These are phyloP conservation scores for Yamadazyma olivae DNA, from an alignment of 805 yeast species.

Conservation along the genomic window DNA sequence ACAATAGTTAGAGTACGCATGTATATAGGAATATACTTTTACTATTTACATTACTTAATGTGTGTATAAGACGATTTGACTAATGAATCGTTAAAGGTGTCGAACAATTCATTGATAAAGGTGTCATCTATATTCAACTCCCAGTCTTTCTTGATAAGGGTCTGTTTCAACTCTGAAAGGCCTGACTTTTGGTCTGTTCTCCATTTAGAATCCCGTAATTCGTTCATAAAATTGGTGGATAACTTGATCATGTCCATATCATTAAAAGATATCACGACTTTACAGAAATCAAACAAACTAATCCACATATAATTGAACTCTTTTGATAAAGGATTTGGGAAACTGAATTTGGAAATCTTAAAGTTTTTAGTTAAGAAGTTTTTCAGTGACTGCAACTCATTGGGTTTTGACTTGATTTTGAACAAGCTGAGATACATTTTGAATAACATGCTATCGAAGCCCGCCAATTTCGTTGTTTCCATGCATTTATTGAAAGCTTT, in stretches of 20 bases:
- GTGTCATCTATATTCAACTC: slow-evolving; percentile 3
- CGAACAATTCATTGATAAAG: slow-evolving; percentile 9
- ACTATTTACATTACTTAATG: slow-evolving; percentile 3
- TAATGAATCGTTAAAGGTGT: slow-evolving; percentile 11
- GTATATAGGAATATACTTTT: not conserved
- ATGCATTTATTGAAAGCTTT: slow-evolving; percentile 24
- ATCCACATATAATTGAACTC: slow-evolving; percentile 8
- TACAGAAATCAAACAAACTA: slow-evolving; percentile 14
- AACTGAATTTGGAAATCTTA: slow-evolving; percentile 24
- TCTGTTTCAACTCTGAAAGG: slow-evolving; percentile 9
- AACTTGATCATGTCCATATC: slow-evolving; percentile 9
- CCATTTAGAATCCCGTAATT: slow-evolving; percentile 1
- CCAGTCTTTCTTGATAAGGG: not conserved
- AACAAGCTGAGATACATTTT: slow-evolving; percentile 25
- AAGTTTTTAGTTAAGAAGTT: slow-evolving; percentile 31
- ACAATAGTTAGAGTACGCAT: no score
- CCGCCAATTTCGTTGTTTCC: slow-evolving; percentile 4
- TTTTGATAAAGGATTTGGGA: slow-evolving; percentile 8
- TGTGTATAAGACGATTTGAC: slow-evolving; percentile 9
- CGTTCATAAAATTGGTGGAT: slow-evolving; percentile 5
- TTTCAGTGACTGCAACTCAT: slow-evolving; percentile 19
- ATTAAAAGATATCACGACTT: slow-evolving; percentile 3
- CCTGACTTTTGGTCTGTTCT: slow-evolving; percentile 10
- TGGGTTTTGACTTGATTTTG: slow-evolving; percentile 16
- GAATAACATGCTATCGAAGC: slow-evolving; percentile 23